phyloP scores from a whole-genome alignment of 2,329 filamentous ascomycete genomes.

The Stachybotrys elegans region DNA sequence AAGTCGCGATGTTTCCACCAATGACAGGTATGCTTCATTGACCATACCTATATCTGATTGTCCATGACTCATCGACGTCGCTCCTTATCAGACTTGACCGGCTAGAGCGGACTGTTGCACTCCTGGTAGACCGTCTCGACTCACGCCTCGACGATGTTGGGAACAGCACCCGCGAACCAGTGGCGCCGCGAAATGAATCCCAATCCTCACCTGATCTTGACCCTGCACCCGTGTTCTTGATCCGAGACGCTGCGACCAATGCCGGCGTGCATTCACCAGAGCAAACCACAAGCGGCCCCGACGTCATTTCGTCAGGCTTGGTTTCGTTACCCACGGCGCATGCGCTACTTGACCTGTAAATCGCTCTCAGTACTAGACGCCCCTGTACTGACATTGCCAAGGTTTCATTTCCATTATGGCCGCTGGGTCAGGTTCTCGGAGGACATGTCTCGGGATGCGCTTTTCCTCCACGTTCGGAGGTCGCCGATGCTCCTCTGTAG shows the following conservation, averaged over 20 bases:
- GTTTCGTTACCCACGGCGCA: slow-evolving; percentile 12
- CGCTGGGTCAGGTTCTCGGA: slow-evolving; percentile 20
- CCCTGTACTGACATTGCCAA: slow-evolving; percentile 5
- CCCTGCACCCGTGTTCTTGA: slow-evolving; percentile 18
- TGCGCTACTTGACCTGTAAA: slow-evolving; percentile 16
- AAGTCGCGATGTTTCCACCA: not conserved
- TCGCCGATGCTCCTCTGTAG: slow-evolving; percentile 18
- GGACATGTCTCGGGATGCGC: slow-evolving; percentile 5
- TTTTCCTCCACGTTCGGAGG: slow-evolving; percentile 6
- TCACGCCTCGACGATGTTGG: slow-evolving; percentile 4
- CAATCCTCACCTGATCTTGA: slow-evolving; percentile 2
- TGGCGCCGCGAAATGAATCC: not conserved
- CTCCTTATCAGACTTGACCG: slow-evolving; percentile 9
- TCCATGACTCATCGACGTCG: not conserved
- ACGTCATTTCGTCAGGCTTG: slow-evolving; percentile 17
- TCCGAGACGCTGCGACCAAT: slow-evolving; percentile 20
- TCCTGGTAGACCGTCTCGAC: slow-evolving; percentile 11
- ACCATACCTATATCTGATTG: not conserved
- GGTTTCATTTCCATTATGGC: slow-evolving; percentile 19
- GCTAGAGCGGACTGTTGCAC: slow-evolving; percentile 8
- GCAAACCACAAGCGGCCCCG: slow-evolving; percentile 2
- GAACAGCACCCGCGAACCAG: not conserved
- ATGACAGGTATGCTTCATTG: slow-evolving; percentile 4
- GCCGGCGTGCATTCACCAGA: slow-evolving; percentile 15
- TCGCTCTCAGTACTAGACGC: not conserved